Percentiles rank a stretch among this genome's conserved stretches.
Evolutionary conservation across 2,329 filamentous ascomycete genomes (phyloP).

Genomic region (Fusarium coffeatum): DNA sequence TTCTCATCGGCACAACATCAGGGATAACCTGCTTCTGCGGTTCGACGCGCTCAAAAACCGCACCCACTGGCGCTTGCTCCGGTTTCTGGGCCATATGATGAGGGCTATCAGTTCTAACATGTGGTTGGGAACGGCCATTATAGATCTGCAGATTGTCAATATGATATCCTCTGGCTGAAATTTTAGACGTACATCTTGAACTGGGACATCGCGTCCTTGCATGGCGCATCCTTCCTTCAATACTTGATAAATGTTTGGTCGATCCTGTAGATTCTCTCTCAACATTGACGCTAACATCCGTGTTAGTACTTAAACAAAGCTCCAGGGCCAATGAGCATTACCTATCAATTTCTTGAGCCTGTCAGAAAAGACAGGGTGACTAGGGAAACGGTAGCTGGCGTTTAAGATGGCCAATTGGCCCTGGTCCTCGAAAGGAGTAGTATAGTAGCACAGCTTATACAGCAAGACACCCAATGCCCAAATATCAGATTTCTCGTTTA

Average conservation of each 20-base stretch:
- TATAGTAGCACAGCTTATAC: slow-evolving; percentile 99
- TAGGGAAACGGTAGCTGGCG: slow-evolving; percentile 91
- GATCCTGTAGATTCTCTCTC: slow-evolving; percentile 78
- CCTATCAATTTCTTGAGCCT: slow-evolving; percentile 90
- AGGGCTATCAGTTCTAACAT: slow-evolving; percentile 65
- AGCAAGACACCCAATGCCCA: slow-evolving; percentile 95
- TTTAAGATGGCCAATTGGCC: slow-evolving; percentile 98
- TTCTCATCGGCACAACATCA: slow-evolving; percentile 92
- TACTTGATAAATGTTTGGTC: slow-evolving; percentile 96
- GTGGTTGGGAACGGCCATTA: slow-evolving; percentile 70
- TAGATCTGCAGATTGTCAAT: slow-evolving; percentile 70
- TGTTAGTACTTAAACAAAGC: slow-evolving; percentile 35
- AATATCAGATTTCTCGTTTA: slow-evolving; percentile 98
- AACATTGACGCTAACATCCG: slow-evolving; percentile 83
- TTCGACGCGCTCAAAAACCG: slow-evolving; percentile 81
- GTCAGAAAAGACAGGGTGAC: slow-evolving; percentile 89
- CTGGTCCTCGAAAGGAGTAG: slow-evolving; percentile 97
- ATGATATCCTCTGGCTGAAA: background rate
- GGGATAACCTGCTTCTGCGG: slow-evolving; percentile 80
- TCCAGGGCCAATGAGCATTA: slow-evolving; percentile 51
- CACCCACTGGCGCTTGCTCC: slow-evolving; percentile 73
- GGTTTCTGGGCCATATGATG: slow-evolving; percentile 65
- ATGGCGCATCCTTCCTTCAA: slow-evolving; percentile 87
- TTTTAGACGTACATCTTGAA: slow-evolving; percentile 80
- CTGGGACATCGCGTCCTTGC: slow-evolving; percentile 86